Evolutionary conservation across 1,284 basidiomycete genomes (phyloP), one percentile per base, ranked within the genome.

Genomic region (Leccinum griseonigrum): DNA sequence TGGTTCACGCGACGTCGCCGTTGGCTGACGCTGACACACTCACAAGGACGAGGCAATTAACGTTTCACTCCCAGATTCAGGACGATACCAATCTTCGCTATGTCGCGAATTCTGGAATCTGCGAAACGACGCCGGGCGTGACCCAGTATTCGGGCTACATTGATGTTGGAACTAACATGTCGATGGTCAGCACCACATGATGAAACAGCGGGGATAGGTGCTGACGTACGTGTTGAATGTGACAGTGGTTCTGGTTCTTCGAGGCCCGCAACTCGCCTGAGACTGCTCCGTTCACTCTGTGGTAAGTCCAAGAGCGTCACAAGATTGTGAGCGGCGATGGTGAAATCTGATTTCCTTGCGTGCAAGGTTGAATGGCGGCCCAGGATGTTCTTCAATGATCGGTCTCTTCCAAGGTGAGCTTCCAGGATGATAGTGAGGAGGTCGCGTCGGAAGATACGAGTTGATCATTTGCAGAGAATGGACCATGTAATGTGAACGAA

Each of bases 241-340:
- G 28, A 34, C 59, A 84, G 84, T 88, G 85, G 84, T 88, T 88
- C 69, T 89, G 87, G 86, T 89, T 89, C 71, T 89, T 89, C 59
- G 87, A 85, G 67, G 81, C 87, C 3, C 79, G 87, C 10, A 70
- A 83, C 26, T 75, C 78, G 5, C 83, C 86, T 0, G 81, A 86
- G 61, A 85, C 80, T 1, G 85, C 85, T 0, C 86, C 86, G 0
- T 85, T 90, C 66, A 86, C 87, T 2, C 75, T 89, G 29, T 89
- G 87, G 87, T 85, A 60, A 22, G 55, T 16, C 36, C 22, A 10
- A 38, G 75, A 7, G 57, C 58, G 4, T 31, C 31, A 64, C 52
- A n/a, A 11, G 3, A n/a, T n/a, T n/a, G n/a, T 2, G 8, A 18
- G 10, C 4, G 26, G 31, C 22, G 13, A 18, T 22, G 6, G 3